Base-by-base conservation (phyloP, 768 basidiomycete genomes). In the Rhodocollybia butyracea region DNA sequence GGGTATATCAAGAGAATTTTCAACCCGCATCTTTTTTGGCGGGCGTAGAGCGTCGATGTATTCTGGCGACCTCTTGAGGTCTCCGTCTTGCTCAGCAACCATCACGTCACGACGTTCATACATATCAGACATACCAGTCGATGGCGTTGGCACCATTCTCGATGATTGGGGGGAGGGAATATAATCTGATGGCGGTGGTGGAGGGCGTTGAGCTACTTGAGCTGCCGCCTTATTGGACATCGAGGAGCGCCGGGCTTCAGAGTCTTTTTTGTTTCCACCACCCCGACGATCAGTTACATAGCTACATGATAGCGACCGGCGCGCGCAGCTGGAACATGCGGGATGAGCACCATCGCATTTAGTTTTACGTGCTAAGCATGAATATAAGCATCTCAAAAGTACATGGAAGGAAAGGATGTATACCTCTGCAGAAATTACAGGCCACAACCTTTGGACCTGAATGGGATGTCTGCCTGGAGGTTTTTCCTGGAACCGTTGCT, bases 331-430 rank as follows among this genome's bases (percentile, higher is more conserved):
- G 52, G 87, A 84, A 67, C 91, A 93, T 26, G 86, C 80, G 29
- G 91, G 91, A 64, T 89, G 89, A n/a, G 79, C 87, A 38, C 91
- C 91, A 68, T 93, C 91, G 62, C 91, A 93, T 67, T 90, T 87
- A 19, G 91, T 93, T 74, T 93, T 93, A 57, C 91, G 91, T 32
- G 90, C 91, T 91, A 58, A 15, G 61, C 27, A 57, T 56, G 47
- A 42, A 47, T 36, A 22, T 59, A 31, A 47, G 31, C 8, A 27
- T 41, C 34, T 21, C 41, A 31, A 41, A 21, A 29, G 42, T 22
- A 24, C 40, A 34, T 22, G 10, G 54, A 31, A 21, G 19, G 32
- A 46, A 51, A 43, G n/a, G 43, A 54, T 36, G 74, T 83, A 54
- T 64, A 91, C 91, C 89, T 76, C 91, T 81, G 70, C 91, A 93